Base-by-base conservation (phyloP, 176 grass and related monocot species). In the Phragmites australis region DNA sequence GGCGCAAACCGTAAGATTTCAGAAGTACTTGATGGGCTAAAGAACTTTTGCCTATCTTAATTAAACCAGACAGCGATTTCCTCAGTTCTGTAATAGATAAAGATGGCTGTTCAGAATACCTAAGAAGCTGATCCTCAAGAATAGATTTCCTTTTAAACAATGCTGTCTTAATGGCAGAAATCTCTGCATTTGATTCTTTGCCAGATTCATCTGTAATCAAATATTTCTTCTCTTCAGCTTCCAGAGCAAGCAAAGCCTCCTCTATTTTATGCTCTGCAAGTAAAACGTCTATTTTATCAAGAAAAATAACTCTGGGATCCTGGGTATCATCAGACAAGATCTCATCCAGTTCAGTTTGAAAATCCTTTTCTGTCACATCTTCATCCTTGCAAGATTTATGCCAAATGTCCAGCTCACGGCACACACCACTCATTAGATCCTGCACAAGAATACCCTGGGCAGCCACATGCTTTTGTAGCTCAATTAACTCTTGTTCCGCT, bases 401-500 rank as follows among this genome's bases (percentile, higher is more conserved):
- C 96, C 96, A 98, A 45, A 85, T 68, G 65, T 93, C 90, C 10
- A 98, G 85, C 81, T 98, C 88, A 31, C 86, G 83, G 68, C 70
- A 94, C 65, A 94, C 92, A 30, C 96, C 92, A 52, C 83, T 94
- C 81, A 98, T 98, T 49, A 98, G 88, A 82, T 98, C 92, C 66
- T 94, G 96, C 16, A 98, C 95, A 82, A 98, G 81, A 63, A 94
- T 98, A 77, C 92, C 92, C 82, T 98, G 92, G 41, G 90, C 75
- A 68, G 92, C 94, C 26, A 93, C 96, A 55, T 98, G 92, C 48
- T 98, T 98, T 54, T 93, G 90, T 39, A 98, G 71, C 8, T 84
- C 82, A 85, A 94, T 93, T 85, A 98, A 81, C 52, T 98, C 95
- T 60, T 98, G 96, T 70, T 94, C 88, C 65, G 89, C 92, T 78